Conservation (phyloP, 2,329 filamentous ascomycete genomes). For the Ophiocordyceps camponoti-floridani region DNA sequence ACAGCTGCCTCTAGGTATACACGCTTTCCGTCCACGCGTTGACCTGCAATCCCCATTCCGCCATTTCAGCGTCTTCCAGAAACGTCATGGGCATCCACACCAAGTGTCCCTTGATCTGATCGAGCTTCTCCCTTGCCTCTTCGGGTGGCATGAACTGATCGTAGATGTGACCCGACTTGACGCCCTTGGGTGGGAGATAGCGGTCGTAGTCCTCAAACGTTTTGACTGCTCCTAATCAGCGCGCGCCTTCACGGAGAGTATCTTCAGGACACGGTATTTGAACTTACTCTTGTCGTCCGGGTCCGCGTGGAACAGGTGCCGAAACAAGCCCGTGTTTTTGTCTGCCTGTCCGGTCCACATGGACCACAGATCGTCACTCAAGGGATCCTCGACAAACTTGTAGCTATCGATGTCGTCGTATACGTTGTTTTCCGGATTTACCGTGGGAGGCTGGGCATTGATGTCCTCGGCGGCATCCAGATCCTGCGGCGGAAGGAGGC, state of each 20-base stretch:
- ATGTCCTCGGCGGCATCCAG: slow-evolving; percentile 48
- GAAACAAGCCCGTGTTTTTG: slow-evolving; percentile 55
- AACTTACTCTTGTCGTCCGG: slow-evolving; percentile 63
- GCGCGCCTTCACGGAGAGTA: neutral
- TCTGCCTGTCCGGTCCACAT: slow-evolving; percentile 53
- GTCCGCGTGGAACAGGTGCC: slow-evolving; percentile 73
- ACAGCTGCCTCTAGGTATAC: slow-evolving; percentile 36
- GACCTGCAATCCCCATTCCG: slow-evolving; percentile 70
- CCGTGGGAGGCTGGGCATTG: slow-evolving; percentile 55
- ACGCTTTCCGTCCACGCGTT: slow-evolving; percentile 80
- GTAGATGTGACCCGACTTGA: slow-evolving; percentile 75
- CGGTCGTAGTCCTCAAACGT: slow-evolving; percentile 79
- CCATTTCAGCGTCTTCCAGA: slow-evolving; percentile 70
- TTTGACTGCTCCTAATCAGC: slow-evolving; percentile 36
- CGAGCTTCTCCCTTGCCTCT: slow-evolving; percentile 58
- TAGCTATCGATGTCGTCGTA: slow-evolving; percentile 41
- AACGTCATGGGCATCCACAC: slow-evolving; percentile 95
- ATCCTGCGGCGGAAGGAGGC: slow-evolving; percentile 57
- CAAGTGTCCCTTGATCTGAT: slow-evolving; percentile 69
- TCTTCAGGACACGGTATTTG: neutral
- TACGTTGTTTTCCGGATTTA: slow-evolving; percentile 47
- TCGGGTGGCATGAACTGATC: slow-evolving; percentile 57
- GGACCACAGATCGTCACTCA: slow-evolving; percentile 47
- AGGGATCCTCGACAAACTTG: slow-evolving; percentile 51
- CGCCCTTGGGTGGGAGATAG: slow-evolving; percentile 51